Base-by-base conservation (phyloP, 192 early-diverging fungal species). In the Podila verticillata region DNA sequence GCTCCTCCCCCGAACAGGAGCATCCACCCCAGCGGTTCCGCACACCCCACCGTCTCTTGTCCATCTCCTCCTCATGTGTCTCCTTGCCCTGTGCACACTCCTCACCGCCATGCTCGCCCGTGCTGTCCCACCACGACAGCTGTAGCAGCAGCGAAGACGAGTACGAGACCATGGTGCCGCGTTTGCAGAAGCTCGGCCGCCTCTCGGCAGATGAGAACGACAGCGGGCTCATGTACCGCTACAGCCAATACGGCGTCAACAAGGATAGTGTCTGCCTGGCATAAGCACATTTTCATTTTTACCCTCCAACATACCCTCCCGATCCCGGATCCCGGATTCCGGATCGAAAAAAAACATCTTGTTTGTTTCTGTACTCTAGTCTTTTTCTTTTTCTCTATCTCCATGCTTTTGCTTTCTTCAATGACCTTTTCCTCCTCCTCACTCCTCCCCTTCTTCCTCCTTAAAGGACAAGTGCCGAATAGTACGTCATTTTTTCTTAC, bases 111-210 rank as follows among this genome's bases (percentile, higher is more conserved):
- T 80, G 75, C 61, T 80, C 75, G 30, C 75, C 75, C 19, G 54
- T 80, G 22, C 70, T 80, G 15, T 80, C 75, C 4, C 70, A 71
- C 13, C 69, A 72, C 15, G 75, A 80, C 51, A 80, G 75, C 47
- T 65, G 71, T 49, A 72, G 64, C 65, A 72, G 70, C 30, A 57
- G 56, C 30, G 75, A 78, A 4, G 75, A 80, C 30, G 75, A 80
- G 6, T 80, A 68, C 32, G 70, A 67, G 30, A 2, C 68, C 17
- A 44, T 44, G 39, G 32, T 30, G 24, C 35, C 65, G 34, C 66
- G 51, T 12, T 30, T 32, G 24, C 51, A 54, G 3, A 44, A 44
- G 15, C 51, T 54, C 51, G 51, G 39, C 39, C 39, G 39, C 17
- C 13, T 44, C 39, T 44, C 39, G 15, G 39, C 39, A 58, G 74